A percentile compares a stretch with the other conserved stretches of the same genome.
phyloP scores from a whole-genome alignment of 225 moss, liverwort and hornwort species.

The Polytrichum commune region DNA sequence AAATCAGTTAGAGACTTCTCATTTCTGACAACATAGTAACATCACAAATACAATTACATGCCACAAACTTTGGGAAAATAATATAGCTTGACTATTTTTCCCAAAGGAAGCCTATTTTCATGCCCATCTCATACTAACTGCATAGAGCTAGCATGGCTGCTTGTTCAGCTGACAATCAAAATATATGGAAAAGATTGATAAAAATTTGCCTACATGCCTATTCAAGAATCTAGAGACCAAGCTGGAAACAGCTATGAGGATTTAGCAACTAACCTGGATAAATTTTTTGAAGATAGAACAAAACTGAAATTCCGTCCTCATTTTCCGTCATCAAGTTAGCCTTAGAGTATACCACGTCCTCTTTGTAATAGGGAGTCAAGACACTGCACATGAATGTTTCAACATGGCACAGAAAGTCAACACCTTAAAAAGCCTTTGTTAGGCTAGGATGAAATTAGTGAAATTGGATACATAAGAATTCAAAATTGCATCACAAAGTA shows the following conservation, averaged over 20 bases:
- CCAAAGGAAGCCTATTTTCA: too few relatives aligned
- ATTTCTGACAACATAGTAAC: too few relatives aligned
- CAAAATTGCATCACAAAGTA: not conserved
- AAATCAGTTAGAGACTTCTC: not conserved
- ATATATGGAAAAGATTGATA: too few relatives aligned
- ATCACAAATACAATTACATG: too few relatives aligned
- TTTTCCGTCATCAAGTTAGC: conserved; percentile 80
- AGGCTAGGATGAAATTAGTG: not conserved
- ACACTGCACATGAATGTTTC: conserved; percentile 47
- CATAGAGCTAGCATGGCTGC: too few relatives aligned
- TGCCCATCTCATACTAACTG: too few relatives aligned
- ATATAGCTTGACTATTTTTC: too few relatives aligned
- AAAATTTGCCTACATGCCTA: too few relatives aligned
- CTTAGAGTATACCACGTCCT: conserved; percentile 85
- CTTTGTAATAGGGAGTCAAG: conserved; percentile 85
- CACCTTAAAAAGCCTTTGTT: too few relatives aligned
- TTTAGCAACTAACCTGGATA: conserved; percentile 71
- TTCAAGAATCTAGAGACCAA: not conserved
- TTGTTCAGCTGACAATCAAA: too few relatives aligned
- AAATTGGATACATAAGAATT: not conserved
- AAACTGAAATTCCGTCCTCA: conserved; percentile 92
- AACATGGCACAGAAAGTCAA: too few relatives aligned
- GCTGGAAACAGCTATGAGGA: not conserved
- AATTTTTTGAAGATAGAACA: conserved; percentile 92
- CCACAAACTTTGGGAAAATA: too few relatives aligned